Conservation (phyloP, 257 asterid genomes). For the Solanum tarapatanum region DNA sequence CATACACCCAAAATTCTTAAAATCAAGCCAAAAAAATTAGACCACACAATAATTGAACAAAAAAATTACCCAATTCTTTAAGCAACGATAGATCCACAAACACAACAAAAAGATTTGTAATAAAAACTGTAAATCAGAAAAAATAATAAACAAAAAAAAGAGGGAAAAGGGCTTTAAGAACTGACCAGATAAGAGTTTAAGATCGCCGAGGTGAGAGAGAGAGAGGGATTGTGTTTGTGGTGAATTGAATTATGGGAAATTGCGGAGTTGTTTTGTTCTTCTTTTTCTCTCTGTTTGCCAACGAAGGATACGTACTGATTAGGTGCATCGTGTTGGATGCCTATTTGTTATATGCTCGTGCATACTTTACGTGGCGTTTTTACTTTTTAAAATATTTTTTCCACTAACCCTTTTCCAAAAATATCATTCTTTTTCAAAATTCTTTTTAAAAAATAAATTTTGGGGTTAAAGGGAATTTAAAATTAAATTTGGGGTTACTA, state of each 20-base stretch:
- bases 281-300: neutral
- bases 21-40: neutral
- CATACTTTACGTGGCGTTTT: neutral
- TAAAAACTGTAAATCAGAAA: neutral
- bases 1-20: neutral
- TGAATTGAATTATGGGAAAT: neutral
- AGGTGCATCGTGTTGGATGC: neutral
- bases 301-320: neutral
- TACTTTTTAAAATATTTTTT: neutral
- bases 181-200: neutral
- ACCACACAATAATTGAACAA: neutral
- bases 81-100: neutral
- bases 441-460: too few species aligned
- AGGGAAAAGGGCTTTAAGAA: neutral
- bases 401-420: neutral
- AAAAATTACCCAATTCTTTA: neutral
- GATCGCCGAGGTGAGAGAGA: neutral
- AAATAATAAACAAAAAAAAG: neutral
- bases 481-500: neutral
- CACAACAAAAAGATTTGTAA: neutral
- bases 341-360: neutral
- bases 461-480: neutral
- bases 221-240: neutral
- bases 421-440: neutral
- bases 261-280: neutral